Evolutionary conservation across 805 yeast genomes (phyloP), one percentile per base, ranked within the genome.

Genomic region (Pichia exigua): DNA sequence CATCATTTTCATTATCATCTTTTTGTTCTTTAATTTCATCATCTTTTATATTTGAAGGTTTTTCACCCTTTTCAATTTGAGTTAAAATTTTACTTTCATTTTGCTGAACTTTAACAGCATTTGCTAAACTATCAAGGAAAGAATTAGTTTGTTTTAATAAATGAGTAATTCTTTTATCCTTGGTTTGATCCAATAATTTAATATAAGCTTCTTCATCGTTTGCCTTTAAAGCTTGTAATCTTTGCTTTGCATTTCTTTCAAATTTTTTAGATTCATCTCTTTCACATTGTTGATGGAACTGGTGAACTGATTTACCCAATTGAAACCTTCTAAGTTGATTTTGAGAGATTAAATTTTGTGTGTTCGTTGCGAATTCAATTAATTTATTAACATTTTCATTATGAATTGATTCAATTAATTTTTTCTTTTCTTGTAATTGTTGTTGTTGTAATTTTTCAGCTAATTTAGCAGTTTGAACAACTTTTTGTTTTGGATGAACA

Each of bases 131-230:
- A 58, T 83, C 89, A 70, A 87, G 79, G 68, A 87, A 87, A 17
- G 76, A 68, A 65, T 87, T 87, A 11, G 95, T 87, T 66, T 87
- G 95, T 62, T 76, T 84, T 65, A 87, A 76, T 65, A 87, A 74
- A 68, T 87, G 95, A 1, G 94, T 86, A 60, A 87, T 83, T 78
- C 95, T 81, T 42, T 88, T 86, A 70, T 87, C 95, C 65, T 87
- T 87, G 4, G 95, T 87, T 68, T 86, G 90, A 65, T 87, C 94
- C 65, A 87, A 75, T 62, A 87, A 77, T 63, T 86, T 86, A 65
- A 87, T 77, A 71, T 87, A 87, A 2, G 94, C 94, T 64, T 87
- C 95, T 67, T 87, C 95, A 72, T 87, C 95, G 65, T 87, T 86
- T 18, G 91, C 87, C 66, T 84, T 85, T 73, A 87, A 78, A 28